Percentiles rank a stretch among this genome's conserved stretches.
Conservation (phyloP, 2,329 filamentous ascomycete genomes). For the Ceratocystis lukuohia region DNA sequence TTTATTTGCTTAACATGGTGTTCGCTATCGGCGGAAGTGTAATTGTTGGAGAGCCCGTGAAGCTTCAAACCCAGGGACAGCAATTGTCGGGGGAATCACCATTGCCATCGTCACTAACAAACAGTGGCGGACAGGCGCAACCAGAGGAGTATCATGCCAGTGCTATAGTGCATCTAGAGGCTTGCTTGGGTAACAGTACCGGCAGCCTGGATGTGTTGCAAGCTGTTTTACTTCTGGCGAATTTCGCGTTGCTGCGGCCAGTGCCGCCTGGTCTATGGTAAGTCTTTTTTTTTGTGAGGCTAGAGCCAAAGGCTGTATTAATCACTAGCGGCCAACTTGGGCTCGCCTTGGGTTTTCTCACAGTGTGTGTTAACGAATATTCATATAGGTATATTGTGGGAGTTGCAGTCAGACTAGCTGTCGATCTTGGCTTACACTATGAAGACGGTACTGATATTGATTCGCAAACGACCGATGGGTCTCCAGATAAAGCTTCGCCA, state of each 20-base stretch:
- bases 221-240: constrained; percentile 78
- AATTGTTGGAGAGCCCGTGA: constrained; percentile 56
- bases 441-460: constrained; percentile 64
- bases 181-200: constrained; percentile 71
- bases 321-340: background rate
- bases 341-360: constrained; percentile 10
- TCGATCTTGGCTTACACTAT: constrained; percentile 84
- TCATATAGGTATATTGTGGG: constrained; percentile 71
- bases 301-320: background rate
- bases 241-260: constrained; percentile 79
- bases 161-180: constrained; percentile 80
- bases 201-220: constrained; percentile 87
- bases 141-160: constrained; percentile 95
- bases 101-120: constrained; percentile 10
- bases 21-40: constrained; percentile 93
- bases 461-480: constrained; percentile 23
- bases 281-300: constrained; percentile 20
- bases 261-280: constrained; percentile 85
- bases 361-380: background rate
- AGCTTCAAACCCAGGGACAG: constrained; percentile 31
- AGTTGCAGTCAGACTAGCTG: constrained; percentile 75
- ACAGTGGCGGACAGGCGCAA: constrained; percentile 43
- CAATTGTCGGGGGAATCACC: constrained; percentile 22
- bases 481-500: background rate
- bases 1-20: constrained; percentile 94